phyloP scores from a whole-genome alignment of 1,139 yeast species.

The Candida labiduridarum region DNA sequence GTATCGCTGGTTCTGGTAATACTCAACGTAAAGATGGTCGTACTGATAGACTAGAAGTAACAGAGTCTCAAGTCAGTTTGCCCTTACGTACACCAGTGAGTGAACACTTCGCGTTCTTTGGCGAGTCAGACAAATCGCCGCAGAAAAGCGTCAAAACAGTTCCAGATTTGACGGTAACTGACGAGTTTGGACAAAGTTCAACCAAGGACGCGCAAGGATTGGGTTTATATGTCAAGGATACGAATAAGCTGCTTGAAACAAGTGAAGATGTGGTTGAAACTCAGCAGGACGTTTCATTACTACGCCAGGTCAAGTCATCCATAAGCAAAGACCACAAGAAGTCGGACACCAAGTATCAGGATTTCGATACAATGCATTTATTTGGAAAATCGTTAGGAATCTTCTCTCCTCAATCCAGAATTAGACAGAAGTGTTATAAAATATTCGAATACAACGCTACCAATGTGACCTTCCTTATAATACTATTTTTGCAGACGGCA shows the following conservation, averaged over 20 bases:
- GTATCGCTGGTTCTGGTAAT: slow-evolving; percentile 43
- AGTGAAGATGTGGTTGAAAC: background rate
- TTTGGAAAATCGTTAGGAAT: slow-evolving; percentile 42
- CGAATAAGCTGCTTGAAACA: slow-evolving; percentile 1
- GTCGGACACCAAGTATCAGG: background rate
- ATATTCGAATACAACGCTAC: slow-evolving; percentile 26
- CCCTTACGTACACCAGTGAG: slow-evolving; percentile 12
- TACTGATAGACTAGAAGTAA: slow-evolving; percentile 3
- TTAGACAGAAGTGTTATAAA: slow-evolving; percentile 35
- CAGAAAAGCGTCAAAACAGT: slow-evolving; percentile 4
- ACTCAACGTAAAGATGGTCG: slow-evolving; percentile 3
- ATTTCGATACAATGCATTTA: slow-evolving; percentile 22
- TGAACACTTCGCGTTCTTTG: slow-evolving; percentile 11
- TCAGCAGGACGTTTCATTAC: slow-evolving; percentile 1
- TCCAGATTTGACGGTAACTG: slow-evolving; percentile 7
- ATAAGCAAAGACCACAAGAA: background rate
- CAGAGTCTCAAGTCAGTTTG: slow-evolving; percentile 8
- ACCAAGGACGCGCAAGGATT: slow-evolving; percentile 6
- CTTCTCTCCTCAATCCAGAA: slow-evolving; percentile 33
- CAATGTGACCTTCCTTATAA: slow-evolving; percentile 25
- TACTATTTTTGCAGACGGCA: slow-evolving; percentile 45
- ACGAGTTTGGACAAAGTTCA: background rate
- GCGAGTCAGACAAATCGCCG: slow-evolving; percentile 5
- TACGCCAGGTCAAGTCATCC: slow-evolving; percentile 1
- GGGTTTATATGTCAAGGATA: slow-evolving; percentile 5